Percentiles rank a stretch among this genome's conserved stretches.
phyloP scores from a whole-genome alignment of 257 asterid species.

The Anisodus acutangulus region DNA sequence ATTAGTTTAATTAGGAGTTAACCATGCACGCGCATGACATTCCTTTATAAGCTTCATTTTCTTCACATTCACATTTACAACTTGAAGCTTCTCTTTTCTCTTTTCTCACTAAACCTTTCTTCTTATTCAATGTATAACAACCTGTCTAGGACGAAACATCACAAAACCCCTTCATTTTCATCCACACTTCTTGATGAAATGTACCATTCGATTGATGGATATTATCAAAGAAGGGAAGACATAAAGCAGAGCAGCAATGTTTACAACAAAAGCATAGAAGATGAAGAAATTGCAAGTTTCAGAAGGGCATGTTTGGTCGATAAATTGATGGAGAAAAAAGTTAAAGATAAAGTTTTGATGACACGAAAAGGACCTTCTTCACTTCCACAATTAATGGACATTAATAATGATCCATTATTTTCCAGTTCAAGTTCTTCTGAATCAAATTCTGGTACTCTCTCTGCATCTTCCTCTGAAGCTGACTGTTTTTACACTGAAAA shows the following conservation, averaged over 20 bases:
- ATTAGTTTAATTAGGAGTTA: not conserved
- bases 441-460: conserved; percentile 72
- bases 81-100: conserved; percentile 9
- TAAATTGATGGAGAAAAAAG: conserved; percentile 65
- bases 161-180: conserved; percentile 68
- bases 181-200: conserved; percentile 87
- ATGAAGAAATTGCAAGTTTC: conserved; percentile 40
- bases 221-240: conserved; percentile 37
- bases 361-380: conserved; percentile 30
- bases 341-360: conserved; percentile 27
- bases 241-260: not conserved
- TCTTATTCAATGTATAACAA: conserved; percentile 46
- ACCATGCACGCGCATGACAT: conserved; percentile 39
- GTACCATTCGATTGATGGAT: conserved; percentile 77
- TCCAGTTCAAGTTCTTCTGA: conserved; percentile 81
- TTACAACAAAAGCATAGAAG: conserved; percentile 28
- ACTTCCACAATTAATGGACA: conserved; percentile 39
- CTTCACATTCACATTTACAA: conserved; percentile 28
- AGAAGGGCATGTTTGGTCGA: conserved; percentile 58
- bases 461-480: conserved; percentile 62
- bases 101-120: not conserved
- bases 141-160: conserved; percentile 43
- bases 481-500: conserved; percentile 54
- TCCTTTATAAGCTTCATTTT: conserved; percentile 27
- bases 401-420: conserved; percentile 56